These are phyloP conservation scores for Uncinocarpus reesii DNA, from an alignment of 2,329 filamentous ascomycete species.

Conservation along the genomic window DNA sequence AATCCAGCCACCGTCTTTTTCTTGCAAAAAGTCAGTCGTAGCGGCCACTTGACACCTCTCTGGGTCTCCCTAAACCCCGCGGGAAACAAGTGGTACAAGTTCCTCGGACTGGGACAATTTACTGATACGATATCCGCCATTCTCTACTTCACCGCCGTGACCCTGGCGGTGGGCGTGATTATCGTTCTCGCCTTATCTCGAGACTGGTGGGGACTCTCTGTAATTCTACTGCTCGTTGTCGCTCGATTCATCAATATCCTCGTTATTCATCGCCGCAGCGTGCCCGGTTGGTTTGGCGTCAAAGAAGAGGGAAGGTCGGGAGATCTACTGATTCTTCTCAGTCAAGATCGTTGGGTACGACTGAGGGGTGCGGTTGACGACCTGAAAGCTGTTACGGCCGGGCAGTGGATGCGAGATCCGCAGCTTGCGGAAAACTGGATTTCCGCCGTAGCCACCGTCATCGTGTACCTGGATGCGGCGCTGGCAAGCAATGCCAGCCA, in stretches of 20 bases:
- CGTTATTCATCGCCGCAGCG: background rate
- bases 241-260: background rate
- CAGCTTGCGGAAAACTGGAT: constrained; percentile 44
- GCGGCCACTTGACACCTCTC: constrained; percentile 36
- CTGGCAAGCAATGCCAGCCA: constrained; percentile 48
- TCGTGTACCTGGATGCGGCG: constrained; percentile 49
- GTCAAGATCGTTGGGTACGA: constrained; percentile 42
- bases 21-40: constrained; percentile 46
- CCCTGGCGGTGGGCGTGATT: background rate
- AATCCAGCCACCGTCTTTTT: constrained; percentile 44
- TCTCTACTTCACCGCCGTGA: background rate
- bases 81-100: background rate
- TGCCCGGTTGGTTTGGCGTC: background rate
- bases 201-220: background rate
- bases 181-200: background rate
- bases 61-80: background rate
- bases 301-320: constrained; percentile 30
- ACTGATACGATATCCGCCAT: background rate
- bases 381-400: constrained; percentile 50
- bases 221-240: background rate
- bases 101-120: background rate
- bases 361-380: constrained; percentile 47
- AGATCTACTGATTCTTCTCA: constrained; percentile 47
- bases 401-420: constrained; percentile 46
- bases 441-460: constrained; percentile 45